A percentile compares a stretch with the other conserved stretches of the same genome.
Conservation (phyloP, 768 basidiomycete species). For the Leucocoprinus leucothites region DNA sequence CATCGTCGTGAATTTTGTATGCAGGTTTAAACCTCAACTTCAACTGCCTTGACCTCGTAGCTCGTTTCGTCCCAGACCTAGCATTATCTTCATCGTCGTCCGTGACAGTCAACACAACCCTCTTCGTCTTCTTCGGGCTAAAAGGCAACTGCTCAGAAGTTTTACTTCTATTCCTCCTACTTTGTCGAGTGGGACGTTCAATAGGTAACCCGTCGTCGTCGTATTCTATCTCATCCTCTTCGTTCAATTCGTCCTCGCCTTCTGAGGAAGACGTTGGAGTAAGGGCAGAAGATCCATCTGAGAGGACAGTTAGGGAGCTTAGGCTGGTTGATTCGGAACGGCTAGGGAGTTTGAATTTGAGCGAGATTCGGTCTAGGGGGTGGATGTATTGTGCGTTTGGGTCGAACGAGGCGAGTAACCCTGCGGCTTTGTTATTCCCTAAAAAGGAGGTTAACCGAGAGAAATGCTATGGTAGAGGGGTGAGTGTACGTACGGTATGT, state of each 20-base stretch:
- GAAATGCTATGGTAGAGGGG: slow-evolving; percentile 13
- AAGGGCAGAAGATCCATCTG: slow-evolving; percentile 14
- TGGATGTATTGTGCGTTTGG: slow-evolving; percentile 58
- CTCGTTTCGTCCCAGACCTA: not conserved
- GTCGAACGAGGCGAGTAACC: slow-evolving; percentile 51
- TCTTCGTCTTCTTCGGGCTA: slow-evolving; percentile 6
- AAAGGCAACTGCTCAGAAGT: slow-evolving; percentile 6
- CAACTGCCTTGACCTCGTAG: slow-evolving; percentile 1
- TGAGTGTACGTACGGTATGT: slow-evolving; percentile 50
- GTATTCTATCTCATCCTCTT: slow-evolving; percentile 12
- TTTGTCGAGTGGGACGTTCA: not conserved
- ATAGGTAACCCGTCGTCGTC: slow-evolving; percentile 26
- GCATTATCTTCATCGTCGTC: slow-evolving; percentile 6
- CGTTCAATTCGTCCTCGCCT: not conserved
- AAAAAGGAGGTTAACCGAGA: slow-evolving; percentile 3
- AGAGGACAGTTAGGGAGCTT: slow-evolving; percentile 29
- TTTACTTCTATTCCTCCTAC: not conserved
- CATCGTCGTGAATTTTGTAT: not conserved
- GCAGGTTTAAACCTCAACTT: slow-evolving; percentile 7
- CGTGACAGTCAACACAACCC: slow-evolving; percentile 1
- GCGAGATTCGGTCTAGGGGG: slow-evolving; percentile 51
- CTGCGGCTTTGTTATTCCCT: slow-evolving; percentile 48
- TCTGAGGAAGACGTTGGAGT: slow-evolving; percentile 14
- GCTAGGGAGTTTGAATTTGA: slow-evolving; percentile 29
- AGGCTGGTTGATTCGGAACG: slow-evolving; percentile 18